Percentiles rank a stretch among this genome's conserved stretches.
These are phyloP conservation scores for Fagus sylvatica DNA, from an alignment of 306 rosid species.

Conservation along the genomic window DNA sequence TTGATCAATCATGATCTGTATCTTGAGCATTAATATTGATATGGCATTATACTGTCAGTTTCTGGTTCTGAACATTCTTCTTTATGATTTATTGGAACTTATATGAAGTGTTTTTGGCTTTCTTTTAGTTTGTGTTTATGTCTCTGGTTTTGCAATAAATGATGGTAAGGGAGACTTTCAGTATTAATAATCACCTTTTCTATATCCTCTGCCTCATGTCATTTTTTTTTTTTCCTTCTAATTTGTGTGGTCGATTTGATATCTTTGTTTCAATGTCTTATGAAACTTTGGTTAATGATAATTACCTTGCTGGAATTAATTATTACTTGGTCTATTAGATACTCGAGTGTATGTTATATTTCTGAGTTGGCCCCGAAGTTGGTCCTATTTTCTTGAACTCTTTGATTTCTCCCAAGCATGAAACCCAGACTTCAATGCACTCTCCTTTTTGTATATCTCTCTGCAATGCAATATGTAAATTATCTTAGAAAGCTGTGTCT, in stretches of 20 bases:
- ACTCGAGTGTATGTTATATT: background rate
- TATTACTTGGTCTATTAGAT: background rate
- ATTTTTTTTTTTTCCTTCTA: background rate
- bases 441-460: background rate
- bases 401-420: background rate
- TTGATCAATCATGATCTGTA: background rate
- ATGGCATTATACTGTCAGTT: background rate
- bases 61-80: background rate
- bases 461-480: background rate
- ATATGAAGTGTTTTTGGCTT: background rate
- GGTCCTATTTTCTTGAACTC: background rate
- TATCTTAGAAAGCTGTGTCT: constrained; percentile 10
- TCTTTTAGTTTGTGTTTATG: background rate
- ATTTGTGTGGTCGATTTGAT: background rate
- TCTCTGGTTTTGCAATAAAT: background rate
- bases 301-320: background rate
- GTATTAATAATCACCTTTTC: background rate
- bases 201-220: background rate
- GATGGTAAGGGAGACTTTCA: background rate
- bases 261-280: background rate
- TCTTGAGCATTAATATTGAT: background rate
- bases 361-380: background rate
- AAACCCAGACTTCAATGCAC: background rate
- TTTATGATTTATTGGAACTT: background rate
- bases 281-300: background rate